Conservation (phyloP, 331 rosid species). For the Pyracantha coccinea region DNA sequence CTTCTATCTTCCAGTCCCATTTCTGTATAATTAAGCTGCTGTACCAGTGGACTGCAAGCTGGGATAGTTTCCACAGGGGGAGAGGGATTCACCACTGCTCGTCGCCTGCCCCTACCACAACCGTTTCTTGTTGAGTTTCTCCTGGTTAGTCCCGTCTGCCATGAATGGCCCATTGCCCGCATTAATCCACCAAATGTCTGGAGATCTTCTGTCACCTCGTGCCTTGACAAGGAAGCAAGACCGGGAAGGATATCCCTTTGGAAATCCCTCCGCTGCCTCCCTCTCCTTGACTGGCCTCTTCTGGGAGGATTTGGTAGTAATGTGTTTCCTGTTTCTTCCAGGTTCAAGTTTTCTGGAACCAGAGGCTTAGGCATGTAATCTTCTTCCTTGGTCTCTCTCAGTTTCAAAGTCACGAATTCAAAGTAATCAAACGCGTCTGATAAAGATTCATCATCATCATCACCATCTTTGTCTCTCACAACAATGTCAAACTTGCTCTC, state of each 20-base stretch:
- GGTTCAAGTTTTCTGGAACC: constrained; percentile 60
- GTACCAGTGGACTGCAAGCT: constrained; percentile 42
- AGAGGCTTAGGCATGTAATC: constrained; percentile 88
- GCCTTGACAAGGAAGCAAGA: constrained; percentile 78
- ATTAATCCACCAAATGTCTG: constrained; percentile 93
- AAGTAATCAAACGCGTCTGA: constrained; percentile 58
- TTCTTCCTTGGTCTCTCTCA: constrained; percentile 63
- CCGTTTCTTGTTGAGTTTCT: constrained; percentile 77
- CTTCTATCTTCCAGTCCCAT: constrained; percentile 82
- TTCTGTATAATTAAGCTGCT: constrained; percentile 56
- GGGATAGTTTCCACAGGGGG: constrained; percentile 32
- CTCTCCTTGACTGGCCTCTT: constrained; percentile 81
- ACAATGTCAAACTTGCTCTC: constrained; percentile 26
- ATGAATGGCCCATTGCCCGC: constrained; percentile 77
- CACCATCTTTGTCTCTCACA: constrained; percentile 21
- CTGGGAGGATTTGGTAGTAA: constrained; percentile 48
- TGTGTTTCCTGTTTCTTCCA: constrained; percentile 56
- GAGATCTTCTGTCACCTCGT: constrained; percentile 96
- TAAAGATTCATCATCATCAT: constrained; percentile 23
- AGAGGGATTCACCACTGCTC: constrained; percentile 35
- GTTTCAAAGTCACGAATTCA: constrained; percentile 68
- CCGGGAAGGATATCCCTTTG: constrained; percentile 98
- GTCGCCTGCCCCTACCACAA: constrained; percentile 76
- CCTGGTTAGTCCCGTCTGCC: constrained; percentile 76
- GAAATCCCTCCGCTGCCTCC: constrained; percentile 94